A percentile compares a stretch with the other conserved stretches of the same genome.
Conservation (phyloP, 169 alveolate species). For the Eimeria falciformis region DNA sequence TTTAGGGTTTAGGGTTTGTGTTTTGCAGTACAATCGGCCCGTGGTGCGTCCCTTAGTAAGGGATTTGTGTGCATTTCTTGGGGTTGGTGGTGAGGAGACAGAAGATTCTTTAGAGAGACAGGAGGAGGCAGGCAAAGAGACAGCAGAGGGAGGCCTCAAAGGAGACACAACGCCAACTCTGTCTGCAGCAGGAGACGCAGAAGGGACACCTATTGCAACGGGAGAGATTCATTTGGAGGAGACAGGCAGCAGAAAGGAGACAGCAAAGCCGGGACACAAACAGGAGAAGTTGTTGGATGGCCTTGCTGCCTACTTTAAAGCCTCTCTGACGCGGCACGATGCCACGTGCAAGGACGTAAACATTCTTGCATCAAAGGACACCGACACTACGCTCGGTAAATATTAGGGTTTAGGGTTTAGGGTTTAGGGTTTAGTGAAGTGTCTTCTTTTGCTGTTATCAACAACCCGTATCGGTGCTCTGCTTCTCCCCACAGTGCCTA, state of each 20-base stretch:
- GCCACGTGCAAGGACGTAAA: conserved; percentile 27
- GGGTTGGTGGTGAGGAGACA: neutral
- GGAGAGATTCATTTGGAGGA: too few relatives aligned
- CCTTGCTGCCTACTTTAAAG: neutral
- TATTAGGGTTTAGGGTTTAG: neutral
- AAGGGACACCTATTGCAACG: neutral
- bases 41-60: neutral
- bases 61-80: neutral
- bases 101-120: neutral
- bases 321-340: neutral
- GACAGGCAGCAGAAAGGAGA: neutral
- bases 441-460: neutral
- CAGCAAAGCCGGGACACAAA: neutral
- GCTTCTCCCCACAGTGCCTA: neutral
- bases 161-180: neutral
- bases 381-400: conserved; percentile 40
- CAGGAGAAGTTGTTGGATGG: neutral
- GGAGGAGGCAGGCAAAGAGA: neutral
- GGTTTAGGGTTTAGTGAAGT: neutral
- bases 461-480: neutral
- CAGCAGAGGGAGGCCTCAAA: neutral
- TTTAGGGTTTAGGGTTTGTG: conserved; percentile 34
- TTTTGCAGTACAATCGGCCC: conserved; percentile 10
- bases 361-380: conserved; percentile 3
- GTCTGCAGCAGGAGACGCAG: neutral